Evolutionary conservation across 2,329 filamentous ascomycete genomes (phyloP).

Genomic region (Pestalotiopsis sp.): DNA sequence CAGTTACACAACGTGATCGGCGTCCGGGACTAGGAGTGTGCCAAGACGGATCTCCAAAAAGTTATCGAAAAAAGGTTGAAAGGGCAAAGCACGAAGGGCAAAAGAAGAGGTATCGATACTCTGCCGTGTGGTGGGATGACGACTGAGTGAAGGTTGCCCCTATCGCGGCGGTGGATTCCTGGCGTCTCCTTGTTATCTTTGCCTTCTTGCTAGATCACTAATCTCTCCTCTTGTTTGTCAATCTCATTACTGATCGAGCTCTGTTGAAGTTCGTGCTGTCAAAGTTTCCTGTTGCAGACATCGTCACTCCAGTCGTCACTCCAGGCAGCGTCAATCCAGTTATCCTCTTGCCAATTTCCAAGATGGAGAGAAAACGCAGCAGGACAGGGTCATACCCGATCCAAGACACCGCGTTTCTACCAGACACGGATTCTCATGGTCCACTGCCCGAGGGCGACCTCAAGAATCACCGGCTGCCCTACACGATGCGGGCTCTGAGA

Average conservation of each 20-base stretch:
- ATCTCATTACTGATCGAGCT: neutral
- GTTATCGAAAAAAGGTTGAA: neutral
- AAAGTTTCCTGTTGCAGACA: neutral
- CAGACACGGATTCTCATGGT: neutral
- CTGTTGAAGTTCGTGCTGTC: neutral
- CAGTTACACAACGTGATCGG: neutral
- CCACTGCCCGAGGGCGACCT: neutral
- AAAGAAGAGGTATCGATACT: neutral
- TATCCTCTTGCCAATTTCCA: neutral
- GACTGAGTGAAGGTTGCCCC: neutral
- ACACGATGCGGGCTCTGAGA: constrained; percentile 6
- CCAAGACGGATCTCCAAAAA: neutral
- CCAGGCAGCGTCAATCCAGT: neutral
- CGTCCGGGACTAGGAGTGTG: neutral
- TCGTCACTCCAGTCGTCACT: neutral
- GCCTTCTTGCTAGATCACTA: neutral
- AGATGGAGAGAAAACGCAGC: neutral
- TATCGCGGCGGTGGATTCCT: neutral
- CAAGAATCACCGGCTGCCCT: constrained; percentile 2
- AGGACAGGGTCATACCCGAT: constrained; percentile 4
- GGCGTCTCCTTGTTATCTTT: neutral
- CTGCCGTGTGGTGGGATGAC: neutral
- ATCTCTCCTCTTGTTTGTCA: neutral
- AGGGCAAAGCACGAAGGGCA: neutral
- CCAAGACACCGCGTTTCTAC: constrained; percentile 4